Evolutionary conservation across 305 asterid species (phyloP), one percentile per base, ranked within the genome.

Genomic region (Fraxinus xanthoxyloides): DNA sequence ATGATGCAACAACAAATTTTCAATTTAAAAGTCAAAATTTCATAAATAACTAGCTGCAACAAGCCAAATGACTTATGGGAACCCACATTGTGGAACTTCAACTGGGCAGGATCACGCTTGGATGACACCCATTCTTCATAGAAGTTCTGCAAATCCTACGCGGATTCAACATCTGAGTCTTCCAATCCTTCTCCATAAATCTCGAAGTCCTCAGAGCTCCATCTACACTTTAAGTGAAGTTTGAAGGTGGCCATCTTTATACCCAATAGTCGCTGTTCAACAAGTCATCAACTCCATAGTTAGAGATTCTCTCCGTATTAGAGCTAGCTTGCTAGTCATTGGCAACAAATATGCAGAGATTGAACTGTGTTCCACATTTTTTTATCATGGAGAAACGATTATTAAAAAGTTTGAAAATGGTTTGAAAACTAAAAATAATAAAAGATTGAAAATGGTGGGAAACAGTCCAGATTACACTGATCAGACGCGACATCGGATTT

Each of bases 171-270:
- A 67, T 94, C 98, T 2, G 98, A 95, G 80, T 89, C 93, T 86
- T 92, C 95, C 85, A 93, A 81, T 61, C 70, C 30, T 86, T 90
- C 96, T 86, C 72, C 87, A 84, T 93, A 94, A 78, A 87, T 84
- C 88, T 95, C 99, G 75, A 94, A 94, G 23, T 90, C 95, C 46
- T 92, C 97, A 0, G 92, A 80, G 85, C 88, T 89, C 97, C 95
- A 95, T 79, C 98, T 87, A 79, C 98, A 90, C 61, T 87, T 77
- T 78, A 95, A 84, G 83, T 93, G 87, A 80, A 95, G 98, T 80
- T 89, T 88, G 89, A 93, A 95, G 79, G 95, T 95, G 61, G 99
- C 99, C 99, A 95, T 95, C 94, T 93, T 95, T 21, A 89, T 84
- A 5, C 88, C 92, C 86, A 95, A 81, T 56, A 91, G 90, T 56